A percentile compares a stretch with the other conserved stretches of the same genome.
phyloP scores from a whole-genome alignment of 129 eudicot genomes.

The Escallonia rubra region DNA sequence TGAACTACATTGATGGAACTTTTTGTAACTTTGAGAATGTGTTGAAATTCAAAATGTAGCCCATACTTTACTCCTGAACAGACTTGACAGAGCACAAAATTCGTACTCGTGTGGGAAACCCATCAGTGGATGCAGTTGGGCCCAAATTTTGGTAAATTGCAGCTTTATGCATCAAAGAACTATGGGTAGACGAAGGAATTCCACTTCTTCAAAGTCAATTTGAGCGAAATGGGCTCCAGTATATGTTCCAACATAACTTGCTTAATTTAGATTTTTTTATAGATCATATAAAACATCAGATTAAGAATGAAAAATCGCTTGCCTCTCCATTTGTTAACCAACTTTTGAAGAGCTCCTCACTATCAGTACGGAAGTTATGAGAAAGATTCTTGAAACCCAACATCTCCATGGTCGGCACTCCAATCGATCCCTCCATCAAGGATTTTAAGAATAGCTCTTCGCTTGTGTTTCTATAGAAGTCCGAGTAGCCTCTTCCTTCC shows the following conservation, averaged over 20 bases:
- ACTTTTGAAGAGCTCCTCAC: constrained; percentile 75
- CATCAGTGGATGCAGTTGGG: no score
- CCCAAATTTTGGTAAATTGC: no score
- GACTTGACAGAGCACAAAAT: no score
- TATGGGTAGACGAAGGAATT: background rate
- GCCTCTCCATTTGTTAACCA: constrained; percentile 83
- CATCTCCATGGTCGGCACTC: constrained; percentile 62
- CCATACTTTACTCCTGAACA: no score
- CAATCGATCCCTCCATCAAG: constrained; percentile 63
- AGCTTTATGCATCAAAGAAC: background rate
- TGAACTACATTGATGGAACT: no score
- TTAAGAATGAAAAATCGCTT: constrained; percentile 20
- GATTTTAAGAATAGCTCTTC: constrained; percentile 64
- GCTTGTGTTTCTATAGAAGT: constrained; percentile 56
- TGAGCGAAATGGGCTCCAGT: no score
- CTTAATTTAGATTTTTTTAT: background rate
- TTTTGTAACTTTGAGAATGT: no score
- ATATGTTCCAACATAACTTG: background rate
- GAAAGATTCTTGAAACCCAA: constrained; percentile 59
- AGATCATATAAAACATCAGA: background rate
- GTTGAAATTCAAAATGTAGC: no score
- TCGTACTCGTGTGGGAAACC: no score
- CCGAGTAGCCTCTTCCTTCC: constrained; percentile 66
- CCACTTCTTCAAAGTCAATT: no score
- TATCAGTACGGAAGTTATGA: constrained; percentile 51